Evolutionary conservation across 2,329 filamentous ascomycete genomes (phyloP).

Genomic region (Xylariaceae sp.): DNA sequence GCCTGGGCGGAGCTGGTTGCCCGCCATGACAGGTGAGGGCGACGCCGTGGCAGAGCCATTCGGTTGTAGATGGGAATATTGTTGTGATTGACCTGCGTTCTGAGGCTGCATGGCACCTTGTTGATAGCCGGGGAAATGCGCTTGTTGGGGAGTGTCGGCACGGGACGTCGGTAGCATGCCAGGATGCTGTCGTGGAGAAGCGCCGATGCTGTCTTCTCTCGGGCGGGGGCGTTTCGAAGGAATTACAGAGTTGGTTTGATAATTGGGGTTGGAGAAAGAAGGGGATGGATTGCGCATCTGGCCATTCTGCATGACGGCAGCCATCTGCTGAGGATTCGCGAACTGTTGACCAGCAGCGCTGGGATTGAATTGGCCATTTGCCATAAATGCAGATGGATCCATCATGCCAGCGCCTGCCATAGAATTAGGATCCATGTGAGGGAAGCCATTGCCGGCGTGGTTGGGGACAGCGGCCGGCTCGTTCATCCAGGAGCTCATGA

Average conservation of each 20-base stretch:
- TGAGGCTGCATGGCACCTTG: constrained; percentile 58
- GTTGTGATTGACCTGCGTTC: constrained; percentile 60
- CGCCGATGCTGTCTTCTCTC: constrained; percentile 76
- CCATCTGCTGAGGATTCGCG: constrained; percentile 54
- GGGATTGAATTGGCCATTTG: constrained; percentile 58
- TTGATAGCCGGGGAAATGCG: constrained; percentile 67
- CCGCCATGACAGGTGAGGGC: constrained; percentile 82
- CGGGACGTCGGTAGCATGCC: constrained; percentile 76
- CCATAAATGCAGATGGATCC: constrained; percentile 62
- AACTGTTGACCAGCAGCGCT: constrained; percentile 48
- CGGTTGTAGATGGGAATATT: constrained; percentile 78
- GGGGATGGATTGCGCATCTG: constrained; percentile 79
- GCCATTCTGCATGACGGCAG: constrained; percentile 70
- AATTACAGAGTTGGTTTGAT: constrained; percentile 80
- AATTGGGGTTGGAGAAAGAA: constrained; percentile 71
- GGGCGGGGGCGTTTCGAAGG: constrained; percentile 84
- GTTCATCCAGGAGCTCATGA: constrained; percentile 72
- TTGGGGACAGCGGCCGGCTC: constrained; percentile 61
- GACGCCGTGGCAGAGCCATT: constrained; percentile 79
- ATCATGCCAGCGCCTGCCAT: constrained; percentile 53
- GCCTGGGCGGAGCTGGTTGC: constrained; percentile 69
- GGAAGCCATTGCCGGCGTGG: constrained; percentile 67
- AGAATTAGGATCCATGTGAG: constrained; percentile 59
- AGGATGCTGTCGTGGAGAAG: constrained; percentile 73
- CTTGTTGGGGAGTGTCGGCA: constrained; percentile 86